Evolutionary conservation across 768 basidiomycete genomes (phyloP), one percentile per base, ranked within the genome.

Genomic region (Russula ochroleuca): DNA sequence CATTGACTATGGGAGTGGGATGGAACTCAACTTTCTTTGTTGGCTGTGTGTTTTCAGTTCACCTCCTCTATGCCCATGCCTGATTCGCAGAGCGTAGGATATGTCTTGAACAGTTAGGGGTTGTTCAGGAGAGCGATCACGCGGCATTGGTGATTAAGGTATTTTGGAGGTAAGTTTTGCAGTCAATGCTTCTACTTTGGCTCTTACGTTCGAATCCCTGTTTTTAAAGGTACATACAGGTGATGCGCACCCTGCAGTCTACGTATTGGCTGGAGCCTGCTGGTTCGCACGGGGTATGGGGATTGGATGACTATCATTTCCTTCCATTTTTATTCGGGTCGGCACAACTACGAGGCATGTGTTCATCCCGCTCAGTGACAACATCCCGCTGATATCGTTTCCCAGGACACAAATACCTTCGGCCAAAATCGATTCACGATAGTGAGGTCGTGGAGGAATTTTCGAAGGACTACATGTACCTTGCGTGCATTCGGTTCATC

Each of bases 1-100:
- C 10, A 94, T 99, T 59, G 97, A 99, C 75, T 99, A 99, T 75
- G 97, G 97, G n/a, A 97, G 94, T 70, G 97, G 97, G 15, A 98
- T 98, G 96, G 97, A 99, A 72, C 80, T 98, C 49, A 96, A 98
- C 75, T 99, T 98, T 71, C 64, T 98, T 3, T 98, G 95, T 70
- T 98, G 94, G 94, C 72, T 98, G 95, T 97, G 72, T 68, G 92
- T 1, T 8, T 49, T 37, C 3, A 37, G 15, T 19, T n/a, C 59
- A 0, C 3, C 10, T 5, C 19, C 59, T 51, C 9, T 0, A 8
- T 14, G 5, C 64, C 23, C 49, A 19, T 52, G 47, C 38, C 28
- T 40, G 13, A n/a, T n/a, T 11, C 15, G 57, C 49, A n/a, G 31
- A 21, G 21, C 64, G 31, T 70, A 98, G 96, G 65, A 77, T 94